Conservation (phyloP, 2,329 filamentous ascomycete genomes). For the Botrytis sinoallii region DNA sequence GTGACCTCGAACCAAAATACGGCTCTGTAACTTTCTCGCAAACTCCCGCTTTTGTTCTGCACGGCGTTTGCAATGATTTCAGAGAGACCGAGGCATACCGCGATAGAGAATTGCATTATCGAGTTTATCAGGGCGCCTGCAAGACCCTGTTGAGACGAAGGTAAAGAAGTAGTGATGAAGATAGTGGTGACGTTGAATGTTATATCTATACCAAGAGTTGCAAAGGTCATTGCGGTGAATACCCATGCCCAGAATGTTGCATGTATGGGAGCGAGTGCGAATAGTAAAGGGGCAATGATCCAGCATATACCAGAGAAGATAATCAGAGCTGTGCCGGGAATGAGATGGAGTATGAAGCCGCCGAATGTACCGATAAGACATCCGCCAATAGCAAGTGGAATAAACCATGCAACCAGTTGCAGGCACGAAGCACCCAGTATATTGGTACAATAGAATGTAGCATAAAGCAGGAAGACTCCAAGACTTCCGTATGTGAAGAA, state of each 20-base stretch:
- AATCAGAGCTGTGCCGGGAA: constrained; percentile 50
- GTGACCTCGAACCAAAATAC: constrained; percentile 19
- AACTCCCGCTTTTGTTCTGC: not conserved
- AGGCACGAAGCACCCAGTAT: constrained; percentile 52
- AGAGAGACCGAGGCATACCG: constrained; percentile 13
- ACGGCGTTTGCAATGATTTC: not conserved
- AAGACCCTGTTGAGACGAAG: constrained; percentile 61
- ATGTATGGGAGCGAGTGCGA: constrained; percentile 50
- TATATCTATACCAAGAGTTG: constrained; percentile 69
- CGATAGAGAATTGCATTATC: constrained; percentile 16
- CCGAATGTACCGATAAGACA: constrained; percentile 64
- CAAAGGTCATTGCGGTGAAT: constrained; percentile 64
- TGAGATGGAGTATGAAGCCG: constrained; percentile 43
- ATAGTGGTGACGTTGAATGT: constrained; percentile 71
- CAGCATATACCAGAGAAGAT: constrained; percentile 49
- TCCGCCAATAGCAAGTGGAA: constrained; percentile 54
- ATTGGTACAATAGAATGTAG: constrained; percentile 59
- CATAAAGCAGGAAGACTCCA: constrained; percentile 65
- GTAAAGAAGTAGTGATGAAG: constrained; percentile 69
- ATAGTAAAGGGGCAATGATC: constrained; percentile 47
- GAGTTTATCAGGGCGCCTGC: constrained; percentile 65
- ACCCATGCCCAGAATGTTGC: constrained; percentile 59
- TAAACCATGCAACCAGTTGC: constrained; percentile 57
- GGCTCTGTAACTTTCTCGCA: constrained; percentile 5
- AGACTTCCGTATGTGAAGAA: constrained; percentile 65